Conservation (phyloP, 1,284 basidiomycete genomes). For the Macrocystidia cucumis region DNA sequence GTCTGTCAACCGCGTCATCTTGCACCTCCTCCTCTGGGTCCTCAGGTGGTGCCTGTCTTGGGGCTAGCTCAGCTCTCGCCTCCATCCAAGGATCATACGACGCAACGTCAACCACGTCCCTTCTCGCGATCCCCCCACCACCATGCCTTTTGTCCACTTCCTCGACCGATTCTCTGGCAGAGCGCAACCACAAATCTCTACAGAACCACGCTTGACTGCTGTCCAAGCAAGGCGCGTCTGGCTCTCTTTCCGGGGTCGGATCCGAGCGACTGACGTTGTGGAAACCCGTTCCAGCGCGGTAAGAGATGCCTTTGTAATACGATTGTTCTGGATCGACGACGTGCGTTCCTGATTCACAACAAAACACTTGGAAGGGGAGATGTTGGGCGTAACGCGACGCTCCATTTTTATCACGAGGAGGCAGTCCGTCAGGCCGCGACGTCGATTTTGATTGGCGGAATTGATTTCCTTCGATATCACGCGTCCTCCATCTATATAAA, state of each 20-base stretch:
- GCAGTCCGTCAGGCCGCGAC: slow-evolving; percentile 83
- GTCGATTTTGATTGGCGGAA: slow-evolving; percentile 93
- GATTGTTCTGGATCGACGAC: slow-evolving; percentile 90
- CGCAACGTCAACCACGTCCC: slow-evolving; percentile 27
- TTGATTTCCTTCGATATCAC: slow-evolving; percentile 92
- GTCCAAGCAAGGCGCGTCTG: slow-evolving; percentile 85
- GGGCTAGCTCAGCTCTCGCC: slow-evolving; percentile 21
- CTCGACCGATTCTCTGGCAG: slow-evolving; percentile 67
- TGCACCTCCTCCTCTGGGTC: slow-evolving; percentile 24
- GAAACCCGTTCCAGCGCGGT: slow-evolving; percentile 73
- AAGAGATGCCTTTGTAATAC: slow-evolving; percentile 83
- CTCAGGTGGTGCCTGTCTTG: slow-evolving; percentile 20
- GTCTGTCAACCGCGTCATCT: slow-evolving; percentile 16
- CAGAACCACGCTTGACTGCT: slow-evolving; percentile 96
- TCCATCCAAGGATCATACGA: slow-evolving; percentile 26
- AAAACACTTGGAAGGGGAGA: slow-evolving; percentile 94
- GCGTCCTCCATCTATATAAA: slow-evolving; percentile 75
- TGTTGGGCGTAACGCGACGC: slow-evolving; percentile 82
- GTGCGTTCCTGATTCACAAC: slow-evolving; percentile 94
- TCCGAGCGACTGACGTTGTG: slow-evolving; percentile 71
- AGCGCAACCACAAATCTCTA: slow-evolving; percentile 84
- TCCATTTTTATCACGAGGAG: slow-evolving; percentile 77
- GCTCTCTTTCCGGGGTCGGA: slow-evolving; percentile 45
- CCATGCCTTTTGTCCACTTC: slow-evolving; percentile 35
- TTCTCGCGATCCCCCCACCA: slow-evolving; percentile 15